phyloP scores from a whole-genome alignment of 1,139 yeast genomes.

The Taiozyma onychis region DNA sequence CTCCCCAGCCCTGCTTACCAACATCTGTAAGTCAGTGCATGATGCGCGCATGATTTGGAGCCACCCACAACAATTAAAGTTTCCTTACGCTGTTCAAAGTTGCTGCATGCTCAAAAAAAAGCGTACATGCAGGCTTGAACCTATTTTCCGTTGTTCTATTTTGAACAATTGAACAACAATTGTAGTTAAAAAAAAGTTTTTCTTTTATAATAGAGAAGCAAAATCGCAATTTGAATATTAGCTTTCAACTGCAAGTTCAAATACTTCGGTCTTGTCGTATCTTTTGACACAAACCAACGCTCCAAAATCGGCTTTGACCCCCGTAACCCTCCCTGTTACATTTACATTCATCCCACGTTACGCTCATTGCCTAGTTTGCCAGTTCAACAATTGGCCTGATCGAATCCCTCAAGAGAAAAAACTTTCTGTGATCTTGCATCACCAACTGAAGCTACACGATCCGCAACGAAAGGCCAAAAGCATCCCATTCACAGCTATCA shows the following conservation, averaged over 20 bases:
- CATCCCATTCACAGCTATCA: background rate
- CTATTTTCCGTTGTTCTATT: background rate
- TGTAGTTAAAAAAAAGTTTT: background rate
- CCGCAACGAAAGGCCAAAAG: background rate
- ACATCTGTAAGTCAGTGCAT: background rate
- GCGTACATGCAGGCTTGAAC: background rate
- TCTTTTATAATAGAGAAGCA: background rate
- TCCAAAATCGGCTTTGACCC: background rate
- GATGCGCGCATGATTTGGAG: background rate
- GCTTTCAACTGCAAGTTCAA: background rate
- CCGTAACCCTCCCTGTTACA: background rate
- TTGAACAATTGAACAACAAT: background rate
- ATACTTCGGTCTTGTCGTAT: background rate
- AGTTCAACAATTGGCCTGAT: background rate
- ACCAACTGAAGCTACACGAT: background rate
- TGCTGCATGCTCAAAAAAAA: background rate
- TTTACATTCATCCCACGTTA: background rate
- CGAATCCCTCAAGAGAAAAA: background rate
- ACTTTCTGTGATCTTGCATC: background rate
- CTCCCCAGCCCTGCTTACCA: background rate
- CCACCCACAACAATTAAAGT: background rate
- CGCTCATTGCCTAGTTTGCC: background rate
- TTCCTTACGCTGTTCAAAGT: background rate
- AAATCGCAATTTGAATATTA: background rate
- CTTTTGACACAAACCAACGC: background rate